Percentiles rank a stretch among this genome's conserved stretches.
Evolutionary conservation across 495 filamentous ascomycete genomes (phyloP).

Genomic region (Collariella sp.): DNA sequence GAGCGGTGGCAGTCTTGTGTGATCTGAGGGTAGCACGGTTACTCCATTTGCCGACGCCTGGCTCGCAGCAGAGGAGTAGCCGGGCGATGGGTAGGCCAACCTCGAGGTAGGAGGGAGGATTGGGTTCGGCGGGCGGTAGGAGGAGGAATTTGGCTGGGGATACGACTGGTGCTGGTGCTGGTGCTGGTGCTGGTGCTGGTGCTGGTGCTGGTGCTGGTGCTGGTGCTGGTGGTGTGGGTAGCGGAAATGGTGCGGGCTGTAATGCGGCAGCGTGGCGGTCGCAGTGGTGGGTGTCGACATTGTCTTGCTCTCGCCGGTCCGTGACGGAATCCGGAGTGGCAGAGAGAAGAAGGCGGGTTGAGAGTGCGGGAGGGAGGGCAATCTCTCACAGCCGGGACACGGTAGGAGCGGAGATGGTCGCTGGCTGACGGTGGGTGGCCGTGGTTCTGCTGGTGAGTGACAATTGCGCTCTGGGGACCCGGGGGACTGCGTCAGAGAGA

Average conservation of each 20-base stretch:
- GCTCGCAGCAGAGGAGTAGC: constrained; percentile 28
- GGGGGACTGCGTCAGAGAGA: too few relatives aligned
- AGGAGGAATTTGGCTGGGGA: constrained; percentile 30
- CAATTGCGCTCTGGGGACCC: constrained; percentile 1
- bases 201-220: too few relatives aligned
- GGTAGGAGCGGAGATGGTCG: constrained; percentile 10
- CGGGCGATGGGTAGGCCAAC: constrained; percentile 36
- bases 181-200: constrained; percentile 39
- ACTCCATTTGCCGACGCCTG: constrained; percentile 32
- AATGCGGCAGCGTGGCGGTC: constrained; percentile 61
- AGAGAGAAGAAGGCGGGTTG: constrained; percentile 1
- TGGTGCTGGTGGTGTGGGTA: constrained; percentile 63
- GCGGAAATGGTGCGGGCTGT: constrained; percentile 53
- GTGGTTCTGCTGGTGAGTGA: constrained; percentile 12
- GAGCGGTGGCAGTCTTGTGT: constrained; percentile 27
- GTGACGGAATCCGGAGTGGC: constrained; percentile 3
- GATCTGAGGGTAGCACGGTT: constrained; percentile 18
- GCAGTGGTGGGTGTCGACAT: constrained; percentile 86
- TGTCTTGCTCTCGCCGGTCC: constrained; percentile 17
- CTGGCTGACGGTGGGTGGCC: constrained; percentile 14
- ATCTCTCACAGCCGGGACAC: neutral
- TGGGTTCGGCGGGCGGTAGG: constrained; percentile 46
- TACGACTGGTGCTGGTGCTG: constrained; percentile 51
- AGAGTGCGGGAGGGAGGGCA: constrained; percentile 2
- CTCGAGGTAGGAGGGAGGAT: constrained; percentile 44